Base-by-base conservation (phyloP, 331 rosid genomes). In the Arachis monticola region DNA sequence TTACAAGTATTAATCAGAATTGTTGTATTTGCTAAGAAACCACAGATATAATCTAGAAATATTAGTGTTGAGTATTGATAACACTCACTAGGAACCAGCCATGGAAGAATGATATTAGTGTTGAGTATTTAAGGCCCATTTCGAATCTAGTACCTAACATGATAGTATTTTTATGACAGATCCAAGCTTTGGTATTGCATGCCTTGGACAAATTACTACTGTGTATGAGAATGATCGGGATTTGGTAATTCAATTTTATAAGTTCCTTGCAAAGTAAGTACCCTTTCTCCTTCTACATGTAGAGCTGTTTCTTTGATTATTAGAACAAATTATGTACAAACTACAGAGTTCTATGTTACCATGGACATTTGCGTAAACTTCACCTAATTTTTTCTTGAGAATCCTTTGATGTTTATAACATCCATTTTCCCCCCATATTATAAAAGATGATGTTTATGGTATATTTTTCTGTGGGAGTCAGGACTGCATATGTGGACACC, bases 151-250 rank as follows among this genome's bases (percentile, higher is more conserved):
- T 38, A 38, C 41, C 41, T 38, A 38, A 38, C 41, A 38, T 38
- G 41, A 38, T 38, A 38, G 57, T 31, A 50, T 66, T 69, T 64
- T 46, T 55, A 10, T 67, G 30, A 82, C 86, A 93, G 97, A 93
- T 67, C 92, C 97, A 64, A 47, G 90, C 41, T 89, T 89, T 68
- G 94, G 97, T 52, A 59, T 91, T 71, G 84, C 93, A 67, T 85
- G 89, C 88, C 80, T 91, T 60, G 98, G 90, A 68, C 88, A 91
- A 83, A 83, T 91, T 87, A 81, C 83, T 76, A 67, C 45, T 10
- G 70, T 22, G 45, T 91, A 87, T 58, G 96, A 91, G 85, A 85
- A 77, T 77, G 98, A 93, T 81, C 85, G 6, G 52, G 96, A 93
- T 73, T 69, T 91, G 86, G 85, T 89, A 89, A 79, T 89, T 85